These are phyloP conservation scores for Cardamine occulta DNA, from an alignment of 345 rosid genomes.

Conservation along the genomic window DNA sequence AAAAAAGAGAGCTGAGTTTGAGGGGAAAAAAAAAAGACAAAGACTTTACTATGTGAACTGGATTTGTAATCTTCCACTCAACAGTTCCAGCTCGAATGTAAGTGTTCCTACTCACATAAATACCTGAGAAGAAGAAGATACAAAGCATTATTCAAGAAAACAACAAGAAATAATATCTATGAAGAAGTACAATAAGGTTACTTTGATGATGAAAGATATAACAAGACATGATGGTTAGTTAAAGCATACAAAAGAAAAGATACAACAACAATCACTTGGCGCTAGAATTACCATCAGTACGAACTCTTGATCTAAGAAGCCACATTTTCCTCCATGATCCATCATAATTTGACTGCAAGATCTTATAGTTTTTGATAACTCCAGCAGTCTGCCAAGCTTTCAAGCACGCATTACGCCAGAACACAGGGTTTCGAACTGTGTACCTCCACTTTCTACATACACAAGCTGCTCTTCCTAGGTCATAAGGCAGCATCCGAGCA, in stretches of 20 bases:
- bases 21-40: slow-evolving; percentile 20
- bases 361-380: slow-evolving; percentile 76
- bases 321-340: slow-evolving; percentile 99
- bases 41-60: slow-evolving; percentile 86
- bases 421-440: slow-evolving; percentile 82
- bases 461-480: slow-evolving; percentile 85
- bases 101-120: slow-evolving; percentile 94
- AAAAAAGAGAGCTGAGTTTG: neutral
- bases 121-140: slow-evolving; percentile 54
- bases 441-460: slow-evolving; percentile 96
- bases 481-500: slow-evolving; percentile 77
- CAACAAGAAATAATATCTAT: neutral
- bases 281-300: slow-evolving; percentile 73
- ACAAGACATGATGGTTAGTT: slow-evolving; percentile 20
- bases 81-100: slow-evolving; percentile 87
- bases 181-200: neutral
- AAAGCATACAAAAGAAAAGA: neutral
- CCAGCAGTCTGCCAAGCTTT: slow-evolving; percentile 95
- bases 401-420: slow-evolving; percentile 94
- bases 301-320: slow-evolving; percentile 88
- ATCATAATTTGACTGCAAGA: slow-evolving; percentile 76
- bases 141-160: neutral
- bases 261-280: neutral
- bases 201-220: neutral
- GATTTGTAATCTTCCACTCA: slow-evolving; percentile 89